phyloP scores from a whole-genome alignment of 441 rosid species.

The Hypseocharis bilobata region DNA sequence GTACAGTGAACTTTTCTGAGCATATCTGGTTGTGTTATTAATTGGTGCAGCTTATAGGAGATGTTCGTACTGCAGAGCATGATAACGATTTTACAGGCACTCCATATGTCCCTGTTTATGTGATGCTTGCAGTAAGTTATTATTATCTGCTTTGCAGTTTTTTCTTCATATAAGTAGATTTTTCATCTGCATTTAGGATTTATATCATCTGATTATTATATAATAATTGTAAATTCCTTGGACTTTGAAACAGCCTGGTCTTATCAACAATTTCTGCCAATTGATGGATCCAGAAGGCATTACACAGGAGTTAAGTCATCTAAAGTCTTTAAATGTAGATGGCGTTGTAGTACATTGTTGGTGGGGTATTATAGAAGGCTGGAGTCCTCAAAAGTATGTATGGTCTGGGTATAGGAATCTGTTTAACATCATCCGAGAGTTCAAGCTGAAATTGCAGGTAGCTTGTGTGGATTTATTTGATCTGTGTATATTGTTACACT shows the following conservation, averaged over 20 bases:
- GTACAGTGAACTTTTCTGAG: neutral
- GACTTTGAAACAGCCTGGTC: slow-evolving; percentile 36
- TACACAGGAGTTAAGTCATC: slow-evolving; percentile 47
- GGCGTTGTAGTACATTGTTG: slow-evolving; percentile 65
- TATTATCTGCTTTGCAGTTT: slow-evolving; percentile 11
- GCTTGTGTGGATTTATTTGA: slow-evolving; percentile 1
- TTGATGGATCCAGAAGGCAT: slow-evolving; percentile 48
- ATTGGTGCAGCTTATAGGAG: slow-evolving; percentile 67
- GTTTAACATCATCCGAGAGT: slow-evolving; percentile 49
- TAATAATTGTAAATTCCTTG: slow-evolving; percentile 7
- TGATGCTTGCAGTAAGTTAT: slow-evolving; percentile 52
- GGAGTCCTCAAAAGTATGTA: slow-evolving; percentile 62
- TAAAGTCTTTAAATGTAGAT: slow-evolving; percentile 55
- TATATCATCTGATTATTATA: neutral
- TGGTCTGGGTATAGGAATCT: slow-evolving; percentile 70
- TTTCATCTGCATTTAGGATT: neutral
- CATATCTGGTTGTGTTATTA: slow-evolving; percentile 14
- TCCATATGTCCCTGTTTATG: slow-evolving; percentile 52
- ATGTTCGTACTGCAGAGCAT: slow-evolving; percentile 53
- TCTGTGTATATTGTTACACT: neutral
- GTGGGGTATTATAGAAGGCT: slow-evolving; percentile 71
- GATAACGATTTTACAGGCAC: slow-evolving; percentile 39
- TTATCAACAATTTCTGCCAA: slow-evolving; percentile 51
- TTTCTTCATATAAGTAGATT: slow-evolving; percentile 6
- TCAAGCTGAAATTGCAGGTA: slow-evolving; percentile 63